Evolutionary conservation across 139 green algal species (phyloP).

Genomic region (Tetraselmis chui): DNA sequence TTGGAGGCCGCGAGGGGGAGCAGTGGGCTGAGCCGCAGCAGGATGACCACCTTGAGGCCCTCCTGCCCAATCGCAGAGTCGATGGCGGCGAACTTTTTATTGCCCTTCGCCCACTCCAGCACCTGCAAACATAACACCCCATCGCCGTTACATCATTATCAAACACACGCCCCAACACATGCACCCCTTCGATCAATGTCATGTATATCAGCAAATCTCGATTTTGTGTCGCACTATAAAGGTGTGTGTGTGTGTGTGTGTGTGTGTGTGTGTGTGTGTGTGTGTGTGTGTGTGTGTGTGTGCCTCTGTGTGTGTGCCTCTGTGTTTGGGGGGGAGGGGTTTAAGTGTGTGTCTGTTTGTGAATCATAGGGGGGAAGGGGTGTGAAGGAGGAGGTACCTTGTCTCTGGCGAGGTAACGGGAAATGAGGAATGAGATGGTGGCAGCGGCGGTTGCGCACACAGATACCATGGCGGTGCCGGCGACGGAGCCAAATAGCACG

Average conservation of each 20-base stretch:
- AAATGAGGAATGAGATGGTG: slow-evolving; percentile 85
- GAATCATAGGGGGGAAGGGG: not conserved
- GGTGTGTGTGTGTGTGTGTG: too few relatives aligned
- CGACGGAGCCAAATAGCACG: slow-evolving; percentile 72
- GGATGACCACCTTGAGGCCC: slow-evolving; percentile 81
- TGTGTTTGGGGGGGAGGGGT: not conserved
- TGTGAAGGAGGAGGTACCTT: slow-evolving; percentile 32
- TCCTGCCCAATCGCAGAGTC: slow-evolving; percentile 82
- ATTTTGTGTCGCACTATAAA: too few relatives aligned
- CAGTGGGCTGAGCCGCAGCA: slow-evolving; percentile 86
- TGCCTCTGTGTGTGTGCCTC: not conserved
- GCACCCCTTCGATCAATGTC: too few relatives aligned
- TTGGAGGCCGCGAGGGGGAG: slow-evolving; percentile 86
- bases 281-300: not conserved
- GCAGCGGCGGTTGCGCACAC: slow-evolving; percentile 66
- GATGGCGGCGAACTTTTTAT: slow-evolving; percentile 75
- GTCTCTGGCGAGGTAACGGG: slow-evolving; percentile 81
- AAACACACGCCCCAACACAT: too few relatives aligned
- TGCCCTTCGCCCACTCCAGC: slow-evolving; percentile 27
- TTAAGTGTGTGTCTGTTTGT: too few relatives aligned
- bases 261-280: too few relatives aligned
- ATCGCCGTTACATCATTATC: too few relatives aligned
- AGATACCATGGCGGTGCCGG: slow-evolving; percentile 68
- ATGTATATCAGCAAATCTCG: too few relatives aligned
- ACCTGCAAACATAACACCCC: slow-evolving; percentile 14